These are phyloP conservation scores for Podosphaera fusca DNA, from an alignment of 2,329 filamentous ascomycete species.

Conservation along the genomic window DNA sequence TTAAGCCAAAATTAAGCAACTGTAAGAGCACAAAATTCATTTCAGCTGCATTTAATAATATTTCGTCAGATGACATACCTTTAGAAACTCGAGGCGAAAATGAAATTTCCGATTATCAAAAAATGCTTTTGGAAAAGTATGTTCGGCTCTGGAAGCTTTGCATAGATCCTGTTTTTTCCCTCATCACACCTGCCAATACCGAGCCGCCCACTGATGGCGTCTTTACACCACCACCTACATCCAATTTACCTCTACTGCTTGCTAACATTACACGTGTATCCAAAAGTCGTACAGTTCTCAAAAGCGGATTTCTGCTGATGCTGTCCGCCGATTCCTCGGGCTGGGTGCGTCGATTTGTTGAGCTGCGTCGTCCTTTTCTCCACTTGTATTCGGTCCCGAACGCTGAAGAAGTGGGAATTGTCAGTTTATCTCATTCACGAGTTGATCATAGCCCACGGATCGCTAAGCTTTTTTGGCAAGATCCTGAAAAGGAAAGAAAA, in stretches of 20 bases:
- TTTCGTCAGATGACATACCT: neutral
- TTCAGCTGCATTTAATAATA: neutral
- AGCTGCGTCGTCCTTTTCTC: conserved; percentile 74
- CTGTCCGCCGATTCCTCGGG: conserved; percentile 60
- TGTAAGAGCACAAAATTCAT: conserved; percentile 19
- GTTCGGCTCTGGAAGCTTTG: conserved; percentile 15
- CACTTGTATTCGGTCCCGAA: conserved; percentile 70
- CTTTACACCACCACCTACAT: conserved; percentile 8
- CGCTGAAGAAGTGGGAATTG: conserved; percentile 73
- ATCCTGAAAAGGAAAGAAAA: conserved; percentile 6
- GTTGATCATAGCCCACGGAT: conserved; percentile 84
- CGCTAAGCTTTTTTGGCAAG: conserved; percentile 39
- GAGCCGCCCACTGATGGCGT: conserved; percentile 44
- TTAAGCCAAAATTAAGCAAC: conserved; percentile 40
- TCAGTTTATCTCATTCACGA: conserved; percentile 73
- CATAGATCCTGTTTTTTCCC: conserved; percentile 18
- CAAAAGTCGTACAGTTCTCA: conserved; percentile 62
- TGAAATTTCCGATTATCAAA: conserved; percentile 14
- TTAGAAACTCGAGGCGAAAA: neutral
- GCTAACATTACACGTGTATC: conserved; percentile 55
- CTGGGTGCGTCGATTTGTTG: conserved; percentile 85
- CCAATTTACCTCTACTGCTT: conserved; percentile 28
- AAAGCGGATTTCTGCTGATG: conserved; percentile 69
- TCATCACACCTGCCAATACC: conserved; percentile 37
- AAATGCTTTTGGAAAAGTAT: conserved; percentile 20